Base-by-base conservation (phyloP, 768 basidiomycete species). In the Mrakia gelida region DNA sequence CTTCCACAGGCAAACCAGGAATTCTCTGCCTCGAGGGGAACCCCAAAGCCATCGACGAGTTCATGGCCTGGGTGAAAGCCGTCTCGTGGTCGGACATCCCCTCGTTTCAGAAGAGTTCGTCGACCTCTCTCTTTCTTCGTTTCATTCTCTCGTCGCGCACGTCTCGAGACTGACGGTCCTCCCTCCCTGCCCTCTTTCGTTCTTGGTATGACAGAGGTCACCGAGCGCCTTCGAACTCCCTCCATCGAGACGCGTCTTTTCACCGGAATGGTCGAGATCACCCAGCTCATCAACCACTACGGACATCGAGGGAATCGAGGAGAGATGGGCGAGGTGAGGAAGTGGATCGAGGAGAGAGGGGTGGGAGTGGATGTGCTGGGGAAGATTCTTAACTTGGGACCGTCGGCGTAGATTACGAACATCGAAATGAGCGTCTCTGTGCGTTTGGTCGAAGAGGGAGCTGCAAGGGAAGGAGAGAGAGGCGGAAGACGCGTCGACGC, bases 51-150 rank as follows among this genome's bases (percentile, higher is more conserved):
- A 80, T 84, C 3, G 84, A 85, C 43, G 62, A 75, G 13, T 85
- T 83, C 80, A 84, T 85, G 83, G 73, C 76, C 11, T 81, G 83
- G 34, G 85, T 86, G 80, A 85, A 85, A 79, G 79, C 80, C n/a
- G 83, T 83, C 76, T 82, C 82, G 18, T 85, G 85, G 85, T 79
- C 81, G 26, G 85, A 86, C 76, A 85, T 86, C n/a, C 86, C 86
- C 0, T 82, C 83, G 0, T 84, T 83, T 73, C 86, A 86, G 77
- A 85, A 85, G 23, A 67, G 71, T 80, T 26, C 52, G 67, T 61
- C 26, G 34, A 18, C 13, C 70, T 41, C 28, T 45, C n/a, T 28
- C 15, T n/a, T 26, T 32, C 9, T n/a, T 15, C 52, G n/a, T 45
- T 49, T 45, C 43, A 30, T 18, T 3, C 6, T 13, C n/a, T 49